Evolutionary conservation across 78 protist genomes (phyloP), one percentile per base, ranked within the genome.

Genomic region (Emiliania huxleyi): DNA sequence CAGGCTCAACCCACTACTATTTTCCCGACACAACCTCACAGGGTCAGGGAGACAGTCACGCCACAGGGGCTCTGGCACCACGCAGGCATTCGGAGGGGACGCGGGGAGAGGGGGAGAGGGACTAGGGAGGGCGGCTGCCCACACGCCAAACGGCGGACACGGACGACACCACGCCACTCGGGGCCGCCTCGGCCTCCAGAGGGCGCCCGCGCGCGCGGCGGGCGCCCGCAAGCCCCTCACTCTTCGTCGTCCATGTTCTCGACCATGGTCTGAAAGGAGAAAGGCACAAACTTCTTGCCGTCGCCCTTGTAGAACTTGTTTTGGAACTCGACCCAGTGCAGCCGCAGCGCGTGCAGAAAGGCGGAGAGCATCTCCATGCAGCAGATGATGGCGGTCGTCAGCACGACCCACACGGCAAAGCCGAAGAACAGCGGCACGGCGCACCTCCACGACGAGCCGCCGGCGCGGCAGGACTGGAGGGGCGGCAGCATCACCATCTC

Each of bases 301-400:
- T 81, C 89, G 56, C 89, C 89, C 22, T 44, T n/a, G 89, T 81
- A 81, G 23, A 81, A 81, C 97, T 99, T 99, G 95, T 92, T 96
- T 95, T 97, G 97, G 96, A 98, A 98, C 94, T 99, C 99, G 52
- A 95, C 97, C 99, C 99, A 99, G 91, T 99, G 99, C 38, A 99
- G 96, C 91, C 99, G 98, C 26, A 99, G 97, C 0, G 99, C 99
- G 94, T 99, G 99, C 81, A 99, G 94, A 96, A 99, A 99, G 56
- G 99, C 99, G 15, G 99, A 98, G 46, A 99, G 95, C 69, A 97
- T 88, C 92, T 99, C 99, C 99, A 99, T 99, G 69, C 94, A 37
- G 38, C 98, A 44, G 29, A 99, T 96, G 22, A 99, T 98, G 4
- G 93, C 98, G 52, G 98, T 2, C 44, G 99, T 97, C 46, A 96